phyloP scores from a whole-genome alignment of 176 grass and related monocot genomes.

The Pontederia crassipes region DNA sequence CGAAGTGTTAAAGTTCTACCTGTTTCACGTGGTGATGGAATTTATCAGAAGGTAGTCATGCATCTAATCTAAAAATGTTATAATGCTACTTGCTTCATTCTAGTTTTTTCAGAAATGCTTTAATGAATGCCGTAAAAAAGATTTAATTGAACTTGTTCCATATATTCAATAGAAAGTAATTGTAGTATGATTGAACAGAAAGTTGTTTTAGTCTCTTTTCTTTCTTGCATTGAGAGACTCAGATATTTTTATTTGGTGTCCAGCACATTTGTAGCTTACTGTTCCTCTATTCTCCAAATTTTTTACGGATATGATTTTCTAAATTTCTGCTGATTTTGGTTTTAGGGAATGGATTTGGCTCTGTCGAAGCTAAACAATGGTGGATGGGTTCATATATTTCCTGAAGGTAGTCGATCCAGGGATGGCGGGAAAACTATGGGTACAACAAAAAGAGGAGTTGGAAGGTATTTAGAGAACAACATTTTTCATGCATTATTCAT shows the following conservation, averaged over 20 bases:
- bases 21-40: constrained; percentile 80
- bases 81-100: not conserved
- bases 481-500: constrained; percentile 1
- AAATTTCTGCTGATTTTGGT: not conserved
- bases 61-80: not conserved
- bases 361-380: constrained; percentile 85
- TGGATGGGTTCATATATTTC: constrained; percentile 99
- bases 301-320: no score
- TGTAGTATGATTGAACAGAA: no score
- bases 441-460: constrained; percentile 88
- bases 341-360: constrained; percentile 92
- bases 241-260: no score
- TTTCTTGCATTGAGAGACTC: no score
- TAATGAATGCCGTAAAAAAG: no score
- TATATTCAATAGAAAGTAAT: no score
- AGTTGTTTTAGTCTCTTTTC: no score
- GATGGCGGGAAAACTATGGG: constrained; percentile 82
- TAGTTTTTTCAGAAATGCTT: no score
- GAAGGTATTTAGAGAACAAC: no score
- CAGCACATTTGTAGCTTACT: no score
- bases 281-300: no score
- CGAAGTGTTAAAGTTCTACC: constrained; percentile 84
- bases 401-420: constrained; percentile 82
- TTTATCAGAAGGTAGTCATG: constrained; percentile 75
- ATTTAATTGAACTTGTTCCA: no score